These are phyloP conservation scores for Chionographis japonica DNA, from an alignment of 106 monocot genomes.

Conservation along the genomic window DNA sequence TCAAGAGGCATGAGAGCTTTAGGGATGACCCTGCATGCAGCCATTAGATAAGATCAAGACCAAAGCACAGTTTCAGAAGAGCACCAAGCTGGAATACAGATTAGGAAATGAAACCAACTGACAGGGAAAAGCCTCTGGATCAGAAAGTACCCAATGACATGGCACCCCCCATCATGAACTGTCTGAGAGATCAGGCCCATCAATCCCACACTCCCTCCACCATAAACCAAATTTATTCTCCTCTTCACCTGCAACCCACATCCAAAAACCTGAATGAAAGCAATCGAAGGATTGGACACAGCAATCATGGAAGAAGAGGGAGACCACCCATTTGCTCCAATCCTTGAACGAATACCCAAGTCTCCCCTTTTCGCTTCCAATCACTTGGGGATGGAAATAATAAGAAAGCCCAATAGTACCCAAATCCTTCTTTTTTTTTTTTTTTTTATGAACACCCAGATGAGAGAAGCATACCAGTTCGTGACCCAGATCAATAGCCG, in stretches of 20 bases:
- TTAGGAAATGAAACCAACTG: background rate
- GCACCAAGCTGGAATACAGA: background rate
- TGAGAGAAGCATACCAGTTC: slow-evolving; percentile 44
- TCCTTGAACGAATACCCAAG: background rate
- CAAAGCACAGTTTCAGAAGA: background rate
- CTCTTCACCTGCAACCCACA: slow-evolving; percentile 51
- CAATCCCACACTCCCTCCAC: slow-evolving; percentile 83
- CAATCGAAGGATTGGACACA: too few species aligned
- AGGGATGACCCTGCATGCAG: slow-evolving; percentile 69
- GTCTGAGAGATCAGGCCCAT: slow-evolving; percentile 84
- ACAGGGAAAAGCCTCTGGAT: background rate
- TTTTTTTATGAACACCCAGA: background rate
- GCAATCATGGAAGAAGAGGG: too few species aligned
- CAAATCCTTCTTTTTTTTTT: background rate
- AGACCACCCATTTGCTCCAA: background rate
- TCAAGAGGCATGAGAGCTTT: slow-evolving; percentile 72
- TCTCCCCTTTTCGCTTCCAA: background rate
- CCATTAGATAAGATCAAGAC: slow-evolving; percentile 9
- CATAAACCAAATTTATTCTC: slow-evolving; percentile 79
- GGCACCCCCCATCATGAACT: slow-evolving; percentile 70
- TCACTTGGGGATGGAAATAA: background rate
- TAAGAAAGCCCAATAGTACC: background rate
- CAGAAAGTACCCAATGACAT: slow-evolving; percentile 69
- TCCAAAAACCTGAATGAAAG: too few species aligned
- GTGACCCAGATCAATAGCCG: slow-evolving; percentile 64